phyloP scores from a whole-genome alignment of 148 eudicot species.

The Heliosperma pusillum region DNA sequence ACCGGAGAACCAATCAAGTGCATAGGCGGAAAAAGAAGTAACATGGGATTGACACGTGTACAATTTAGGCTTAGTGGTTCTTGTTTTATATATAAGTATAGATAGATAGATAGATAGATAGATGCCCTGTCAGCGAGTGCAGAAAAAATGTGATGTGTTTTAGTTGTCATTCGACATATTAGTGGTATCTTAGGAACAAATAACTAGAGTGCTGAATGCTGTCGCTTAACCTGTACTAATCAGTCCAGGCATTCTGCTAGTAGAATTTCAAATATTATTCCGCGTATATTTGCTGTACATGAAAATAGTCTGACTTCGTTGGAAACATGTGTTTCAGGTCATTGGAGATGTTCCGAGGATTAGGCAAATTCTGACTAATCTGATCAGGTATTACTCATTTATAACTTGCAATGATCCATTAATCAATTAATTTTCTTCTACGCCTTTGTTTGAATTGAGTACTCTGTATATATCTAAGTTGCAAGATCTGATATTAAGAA shows the following conservation, averaged over 20 bases:
- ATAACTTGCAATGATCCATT: neutral
- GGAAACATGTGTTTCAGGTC: conserved; percentile 45
- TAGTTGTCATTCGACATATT: too few species aligned
- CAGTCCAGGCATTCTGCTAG: neutral
- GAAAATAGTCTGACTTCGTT: conserved; percentile 3
- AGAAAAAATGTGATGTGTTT: too few species aligned
- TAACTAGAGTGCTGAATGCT: neutral
- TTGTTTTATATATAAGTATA: too few species aligned
- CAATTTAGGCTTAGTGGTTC: too few species aligned
- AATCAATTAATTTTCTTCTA: neutral
- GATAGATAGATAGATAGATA: too few species aligned
- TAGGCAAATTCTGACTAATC: conserved; percentile 94
- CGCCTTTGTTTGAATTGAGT: too few species aligned
- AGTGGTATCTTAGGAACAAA: too few species aligned
- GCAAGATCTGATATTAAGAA: neutral
- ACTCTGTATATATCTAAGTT: neutral
- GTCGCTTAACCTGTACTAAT: neutral
- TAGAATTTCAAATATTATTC: neutral
- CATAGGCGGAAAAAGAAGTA: too few species aligned
- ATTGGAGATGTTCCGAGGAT: conserved; percentile 89
- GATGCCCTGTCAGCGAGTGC: too few species aligned
- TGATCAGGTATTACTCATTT: conserved; percentile 58
- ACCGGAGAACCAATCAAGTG: too few species aligned
- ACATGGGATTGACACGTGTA: too few species aligned
- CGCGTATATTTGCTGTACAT: neutral